Evolutionary conservation across 1,284 basidiomycete genomes (phyloP), one percentile per base, ranked within the genome.

Genomic region (Ganoderma multipileum): DNA sequence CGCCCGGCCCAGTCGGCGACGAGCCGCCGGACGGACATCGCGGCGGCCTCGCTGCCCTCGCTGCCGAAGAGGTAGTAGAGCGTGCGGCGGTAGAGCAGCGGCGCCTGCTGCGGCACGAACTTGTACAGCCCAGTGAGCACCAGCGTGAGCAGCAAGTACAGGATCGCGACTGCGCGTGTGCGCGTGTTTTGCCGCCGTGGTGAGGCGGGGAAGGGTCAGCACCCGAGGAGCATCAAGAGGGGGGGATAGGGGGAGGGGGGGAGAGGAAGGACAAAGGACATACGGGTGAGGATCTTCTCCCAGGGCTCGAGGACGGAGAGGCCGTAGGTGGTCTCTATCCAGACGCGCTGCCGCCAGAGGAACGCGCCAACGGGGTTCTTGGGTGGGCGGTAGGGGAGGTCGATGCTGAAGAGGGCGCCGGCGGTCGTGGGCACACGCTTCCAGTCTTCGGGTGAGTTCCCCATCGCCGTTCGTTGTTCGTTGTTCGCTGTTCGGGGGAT

Each of bases 251-350:
- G 23, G 26, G 50, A 33, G n/a, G 5, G 39, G 18, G 9, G 36
- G 36, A n/a, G 33, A 16, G 28, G 30, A 44, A 42, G 44, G 65
- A 38, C n/a, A 36, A 36, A 20, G 67, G 36, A 81, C 87, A 76
- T 71, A 88, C 87, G 73, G 66, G 84, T 82, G 55, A 88, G 79
- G 62, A 87, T 71, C 76, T 88, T 88, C 81, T 89, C 88, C 88
- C 87, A 89, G 68, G 86, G 84, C 74, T 89, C 87, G 66, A 89
- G 77, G 71, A 87, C 81, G 20, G 83, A 83, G 58, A 88, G 79
- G 23, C 81, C 87, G 71, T 85, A 86, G 0, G 87, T 88, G 2
- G 82, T 80, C 78, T 87, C 86, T 50, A 88, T 76, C 80, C 85
- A 83, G 63, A 88, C 75, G 69, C 83, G 81, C 72, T 80, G 77